These are phyloP conservation scores for Artemisia annua DNA, from an alignment of 129 eudicot genomes.

Conservation along the genomic window DNA sequence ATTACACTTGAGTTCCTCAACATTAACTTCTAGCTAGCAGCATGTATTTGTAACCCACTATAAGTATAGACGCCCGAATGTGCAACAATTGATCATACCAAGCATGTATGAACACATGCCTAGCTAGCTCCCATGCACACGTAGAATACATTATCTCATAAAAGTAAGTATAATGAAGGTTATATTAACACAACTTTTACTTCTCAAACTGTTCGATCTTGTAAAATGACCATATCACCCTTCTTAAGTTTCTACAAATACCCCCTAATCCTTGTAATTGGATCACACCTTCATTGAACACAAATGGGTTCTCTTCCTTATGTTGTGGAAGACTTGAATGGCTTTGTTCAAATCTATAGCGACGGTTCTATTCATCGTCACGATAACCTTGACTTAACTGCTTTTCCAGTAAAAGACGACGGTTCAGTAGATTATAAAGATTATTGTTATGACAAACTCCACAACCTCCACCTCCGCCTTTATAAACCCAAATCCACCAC, in stretches of 20 bases:
- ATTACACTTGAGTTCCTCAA: too few species aligned
- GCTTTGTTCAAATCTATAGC: constrained; percentile 62
- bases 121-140: too few species aligned
- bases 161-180: too few species aligned
- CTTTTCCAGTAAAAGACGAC: constrained; percentile 44
- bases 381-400: constrained; percentile 32
- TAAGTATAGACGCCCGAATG: too few species aligned
- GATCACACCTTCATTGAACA: constrained; percentile 8
- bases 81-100: too few species aligned
- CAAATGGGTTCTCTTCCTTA: constrained; percentile 61
- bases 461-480: constrained; percentile 64
- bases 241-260: constrained; percentile 2
- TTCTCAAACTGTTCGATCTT: too few species aligned
- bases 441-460: constrained; percentile 38
- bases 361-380: constrained; percentile 66
- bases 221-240: too few species aligned
- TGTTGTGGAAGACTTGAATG: constrained; percentile 73
- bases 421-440: constrained; percentile 67
- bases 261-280: background rate
- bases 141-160: too few species aligned
- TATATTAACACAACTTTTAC: too few species aligned
- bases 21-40: too few species aligned
- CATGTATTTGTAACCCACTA: too few species aligned
- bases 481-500: constrained; percentile 58
- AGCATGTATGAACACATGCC: too few species aligned